These are phyloP conservation scores for Noccaea bulbosa DNA, from an alignment of 345 rosid genomes.

Conservation along the genomic window DNA sequence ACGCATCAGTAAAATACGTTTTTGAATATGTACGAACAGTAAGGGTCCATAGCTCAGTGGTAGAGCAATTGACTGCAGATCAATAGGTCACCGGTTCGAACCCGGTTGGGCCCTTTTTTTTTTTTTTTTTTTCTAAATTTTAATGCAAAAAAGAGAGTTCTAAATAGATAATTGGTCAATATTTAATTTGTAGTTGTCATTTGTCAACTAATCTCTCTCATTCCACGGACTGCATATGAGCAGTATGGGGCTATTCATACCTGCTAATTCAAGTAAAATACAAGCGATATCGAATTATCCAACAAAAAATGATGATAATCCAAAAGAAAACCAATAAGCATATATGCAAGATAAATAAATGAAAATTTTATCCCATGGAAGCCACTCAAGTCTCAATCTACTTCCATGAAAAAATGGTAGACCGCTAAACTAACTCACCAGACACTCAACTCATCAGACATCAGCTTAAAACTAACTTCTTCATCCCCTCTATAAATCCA, in stretches of 20 bases:
- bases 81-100: conserved; percentile 73
- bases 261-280: not conserved
- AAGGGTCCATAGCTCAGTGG: conserved; percentile 84
- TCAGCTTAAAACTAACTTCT: not conserved
- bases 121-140: no score
- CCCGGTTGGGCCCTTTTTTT: conserved; percentile 50
- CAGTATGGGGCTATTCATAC: not conserved
- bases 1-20: not conserved
- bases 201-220: not conserved
- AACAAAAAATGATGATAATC: conserved; percentile 8
- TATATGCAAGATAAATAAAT: not conserved
- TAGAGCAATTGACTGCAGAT: conserved; percentile 90
- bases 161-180: not conserved
- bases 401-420: conserved; percentile 29
- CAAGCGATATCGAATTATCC: conserved; percentile 4
- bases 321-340: not conserved
- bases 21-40: no score
- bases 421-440: conserved; percentile 47
- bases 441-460: conserved; percentile 27
- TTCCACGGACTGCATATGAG: not conserved
- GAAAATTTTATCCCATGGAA: not conserved
- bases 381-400: conserved; percentile 40
- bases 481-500: conserved; percentile 33
- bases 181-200: not conserved
- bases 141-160: no score